Conservation (phyloP, 257 asterid genomes). For the Avicennia marina region DNA sequence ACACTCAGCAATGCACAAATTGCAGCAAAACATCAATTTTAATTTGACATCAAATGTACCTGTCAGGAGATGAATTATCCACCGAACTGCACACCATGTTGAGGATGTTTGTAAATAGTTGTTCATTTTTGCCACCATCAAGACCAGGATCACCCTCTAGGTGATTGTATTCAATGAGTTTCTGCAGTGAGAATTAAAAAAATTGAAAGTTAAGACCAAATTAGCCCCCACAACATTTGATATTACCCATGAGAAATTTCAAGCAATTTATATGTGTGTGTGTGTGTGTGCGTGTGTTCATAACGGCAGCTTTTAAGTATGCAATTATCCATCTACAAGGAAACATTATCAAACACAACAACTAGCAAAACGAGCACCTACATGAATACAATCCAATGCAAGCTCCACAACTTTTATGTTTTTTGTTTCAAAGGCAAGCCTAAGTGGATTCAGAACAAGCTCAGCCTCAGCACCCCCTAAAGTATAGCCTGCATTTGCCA, state of each 20-base stretch:
- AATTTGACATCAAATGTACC: conserved; percentile 41
- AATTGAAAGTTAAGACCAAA: conserved; percentile 4
- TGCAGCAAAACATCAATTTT: conserved; percentile 15
- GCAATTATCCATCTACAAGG: neutral
- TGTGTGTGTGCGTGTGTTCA: neutral
- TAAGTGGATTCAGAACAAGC: conserved; percentile 81
- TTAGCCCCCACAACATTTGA: conserved; percentile 18
- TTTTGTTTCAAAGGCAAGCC: conserved; percentile 91
- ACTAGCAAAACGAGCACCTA: conserved; percentile 42
- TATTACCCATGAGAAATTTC: conserved; percentile 8
- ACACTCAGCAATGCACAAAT: conserved; percentile 17
- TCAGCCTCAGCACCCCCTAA: conserved; percentile 80
- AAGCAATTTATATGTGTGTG: too few relatives aligned
- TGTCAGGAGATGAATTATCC: conserved; percentile 95
- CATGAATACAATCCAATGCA: conserved; percentile 99
- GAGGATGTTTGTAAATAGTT: conserved; percentile 68
- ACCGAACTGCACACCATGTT: conserved; percentile 82
- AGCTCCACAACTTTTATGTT: conserved; percentile 84
- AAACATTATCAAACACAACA: too few relatives aligned
- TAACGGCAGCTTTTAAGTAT: neutral
- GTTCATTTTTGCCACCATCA: conserved; percentile 77
- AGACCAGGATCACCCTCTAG: conserved; percentile 99
- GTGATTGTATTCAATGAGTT: conserved; percentile 94
- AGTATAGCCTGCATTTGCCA: conserved; percentile 84
- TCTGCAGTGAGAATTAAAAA: conserved; percentile 39